Conservation (phyloP, 176 grass and related monocot species). For the Olyra latifolia region DNA sequence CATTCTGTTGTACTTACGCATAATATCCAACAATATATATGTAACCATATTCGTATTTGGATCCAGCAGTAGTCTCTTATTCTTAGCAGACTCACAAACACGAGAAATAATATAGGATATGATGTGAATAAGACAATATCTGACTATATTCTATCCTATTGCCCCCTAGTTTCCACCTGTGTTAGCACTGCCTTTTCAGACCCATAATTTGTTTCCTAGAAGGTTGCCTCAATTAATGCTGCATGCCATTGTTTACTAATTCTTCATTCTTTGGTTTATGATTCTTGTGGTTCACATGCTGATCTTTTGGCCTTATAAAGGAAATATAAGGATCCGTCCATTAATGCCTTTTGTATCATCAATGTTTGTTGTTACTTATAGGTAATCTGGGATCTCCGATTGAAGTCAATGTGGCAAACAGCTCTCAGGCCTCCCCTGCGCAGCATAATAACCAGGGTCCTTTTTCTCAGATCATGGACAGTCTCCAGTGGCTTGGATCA, state of each 20-base stretch:
- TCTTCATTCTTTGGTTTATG: constrained; percentile 27
- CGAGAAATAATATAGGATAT: not conserved
- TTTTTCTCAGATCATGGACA: constrained; percentile 57
- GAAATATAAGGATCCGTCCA: not conserved
- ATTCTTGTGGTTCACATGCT: constrained; percentile 9
- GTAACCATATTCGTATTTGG: not conserved
- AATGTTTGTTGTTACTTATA: constrained; percentile 17
- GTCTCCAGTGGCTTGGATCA: constrained; percentile 51
- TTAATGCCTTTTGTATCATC: not conserved
- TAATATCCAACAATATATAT: not conserved
- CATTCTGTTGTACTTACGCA: not conserved
- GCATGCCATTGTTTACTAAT: constrained; percentile 16
- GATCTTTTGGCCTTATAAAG: not conserved
- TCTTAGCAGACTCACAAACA: not conserved
- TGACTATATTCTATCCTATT: not conserved
- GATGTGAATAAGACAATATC: not conserved
- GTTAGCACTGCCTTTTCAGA: not conserved
- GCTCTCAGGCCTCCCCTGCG: constrained; percentile 36
- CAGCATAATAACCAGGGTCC: constrained; percentile 43
- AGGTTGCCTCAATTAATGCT: not conserved
- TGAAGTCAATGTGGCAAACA: constrained; percentile 28
- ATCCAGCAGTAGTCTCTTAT: not conserved
- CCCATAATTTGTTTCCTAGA: constrained; percentile 10
- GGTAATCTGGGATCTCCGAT: constrained; percentile 39
- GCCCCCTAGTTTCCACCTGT: not conserved